Evolutionary conservation across 768 basidiomycete species (phyloP), one percentile per base, ranked within the genome.

Genomic region (Suillus subalutaceus): DNA sequence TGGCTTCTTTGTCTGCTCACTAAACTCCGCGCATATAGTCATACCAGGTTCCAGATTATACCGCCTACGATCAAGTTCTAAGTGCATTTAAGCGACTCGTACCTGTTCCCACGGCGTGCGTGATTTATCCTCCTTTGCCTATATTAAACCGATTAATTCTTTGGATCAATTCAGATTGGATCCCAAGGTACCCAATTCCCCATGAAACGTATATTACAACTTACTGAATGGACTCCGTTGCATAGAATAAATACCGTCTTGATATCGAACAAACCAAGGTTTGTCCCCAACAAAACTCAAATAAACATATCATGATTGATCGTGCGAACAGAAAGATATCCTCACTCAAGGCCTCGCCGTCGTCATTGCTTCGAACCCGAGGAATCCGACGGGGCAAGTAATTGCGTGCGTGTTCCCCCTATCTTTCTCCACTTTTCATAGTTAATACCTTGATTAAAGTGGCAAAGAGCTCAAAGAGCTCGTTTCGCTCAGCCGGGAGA

Each of bases 371-470:
- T 95, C 93, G 30, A 98, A 97, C 79, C 96, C 96, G n/a, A 88
- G 96, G 63, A 98, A 97, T 74, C 96, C 96, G 4, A 97, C 96
- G 1, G 95, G 96, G n/a, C 96, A 97, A 75, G 88, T 90, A 63
- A 85, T 88, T 68, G 85, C 84, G 89, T 92, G 71, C 30, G 78
- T 74, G 13, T 18, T 63, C 20, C 41, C 30, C 53, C 44, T 62
- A 13, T 40, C 46, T 50, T 64, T 4, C 43, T 46, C 40, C n/a
- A 20, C 41, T n/a, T 8, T 13, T 37, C 26, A 43, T 12, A 43
- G 6, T 56, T 78, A 61, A 70, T 40, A 30, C 40, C 37, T 57
- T 12, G n/a, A 26, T 15, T 46, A 4, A 71, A 90, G 89, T 68
- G 94, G 93, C 4, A 83, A 91, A 16, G 92, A 96, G 9, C 86